Percentiles rank a stretch among this genome's conserved stretches.
Conservation (phyloP, 768 basidiomycete species). For the Leccinum boreale region DNA sequence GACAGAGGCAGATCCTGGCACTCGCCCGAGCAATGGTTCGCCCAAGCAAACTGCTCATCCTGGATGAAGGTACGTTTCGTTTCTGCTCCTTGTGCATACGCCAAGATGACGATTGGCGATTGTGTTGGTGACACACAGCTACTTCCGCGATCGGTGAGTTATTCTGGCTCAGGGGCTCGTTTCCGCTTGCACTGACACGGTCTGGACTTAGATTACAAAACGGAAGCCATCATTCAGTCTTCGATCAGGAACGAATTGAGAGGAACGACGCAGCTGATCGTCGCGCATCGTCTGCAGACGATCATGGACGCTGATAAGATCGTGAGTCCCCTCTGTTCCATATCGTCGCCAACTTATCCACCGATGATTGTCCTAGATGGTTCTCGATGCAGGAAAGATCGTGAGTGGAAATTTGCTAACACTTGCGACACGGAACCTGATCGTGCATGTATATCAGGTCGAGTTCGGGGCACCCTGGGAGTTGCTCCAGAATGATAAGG, state of each 20-base stretch:
- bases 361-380: conserved; percentile 30
- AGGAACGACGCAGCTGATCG: conserved; percentile 51
- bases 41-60: conserved; percentile 52
- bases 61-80: conserved; percentile 46
- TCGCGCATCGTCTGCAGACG: conserved; percentile 57
- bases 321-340: conserved; percentile 23
- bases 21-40: conserved; percentile 58
- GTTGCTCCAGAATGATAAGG: conserved; percentile 51
- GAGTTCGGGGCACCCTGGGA: conserved; percentile 51
- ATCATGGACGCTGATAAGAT: conserved; percentile 65
- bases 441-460: not conserved
- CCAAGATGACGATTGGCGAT: not conserved
- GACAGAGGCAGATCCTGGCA: conserved; percentile 58
- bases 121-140: conserved; percentile 22
- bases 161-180: not conserved
- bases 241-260: conserved; percentile 47
- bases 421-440: not conserved
- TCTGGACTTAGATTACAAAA: conserved; percentile 45
- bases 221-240: conserved; percentile 50
- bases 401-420: conserved; percentile 20
- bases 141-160: conserved; percentile 43
- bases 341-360: not conserved
- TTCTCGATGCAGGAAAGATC: conserved; percentile 40
- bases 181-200: not conserved
- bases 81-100: not conserved